phyloP scores from a whole-genome alignment of 2,329 filamentous ascomycete genomes.

The Pseudogymnoascus sp. region DNA sequence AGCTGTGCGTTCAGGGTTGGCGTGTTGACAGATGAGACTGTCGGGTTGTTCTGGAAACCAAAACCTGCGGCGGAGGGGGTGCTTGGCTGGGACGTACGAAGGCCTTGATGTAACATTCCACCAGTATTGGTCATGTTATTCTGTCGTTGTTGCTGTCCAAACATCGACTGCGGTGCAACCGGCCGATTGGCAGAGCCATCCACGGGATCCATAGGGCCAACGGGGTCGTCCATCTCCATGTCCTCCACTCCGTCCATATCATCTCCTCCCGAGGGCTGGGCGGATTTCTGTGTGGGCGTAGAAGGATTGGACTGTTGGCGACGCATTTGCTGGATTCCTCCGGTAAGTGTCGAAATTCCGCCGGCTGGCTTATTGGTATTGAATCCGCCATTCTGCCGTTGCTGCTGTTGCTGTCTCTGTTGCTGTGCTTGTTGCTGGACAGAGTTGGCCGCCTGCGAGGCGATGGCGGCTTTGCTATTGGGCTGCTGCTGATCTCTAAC shows the following conservation, averaged over 20 bases:
- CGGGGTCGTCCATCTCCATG: constrained; percentile 92
- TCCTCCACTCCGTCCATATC: constrained; percentile 83
- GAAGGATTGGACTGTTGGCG: constrained; percentile 26
- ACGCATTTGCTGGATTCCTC: constrained; percentile 28
- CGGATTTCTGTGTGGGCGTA: constrained; percentile 24
- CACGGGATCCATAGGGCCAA: constrained; percentile 56
- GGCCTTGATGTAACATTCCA: constrained; percentile 64
- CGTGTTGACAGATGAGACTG: constrained; percentile 94
- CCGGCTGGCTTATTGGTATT: constrained; percentile 19
- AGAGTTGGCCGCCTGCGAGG: constrained; percentile 26
- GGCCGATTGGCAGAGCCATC: constrained; percentile 44
- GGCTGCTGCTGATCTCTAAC: constrained; percentile 33
- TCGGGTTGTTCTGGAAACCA: constrained; percentile 83
- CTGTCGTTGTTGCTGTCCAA: constrained; percentile 56
- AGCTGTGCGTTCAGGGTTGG: constrained; percentile 75
- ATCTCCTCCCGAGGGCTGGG: constrained; percentile 29
- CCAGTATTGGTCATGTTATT: constrained; percentile 69
- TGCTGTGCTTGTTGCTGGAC: constrained; percentile 42
- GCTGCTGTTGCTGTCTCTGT: constrained; percentile 26
- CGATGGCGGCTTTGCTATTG: constrained; percentile 38
- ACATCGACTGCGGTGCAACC: constrained; percentile 56
- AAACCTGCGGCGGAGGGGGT: constrained; percentile 73
- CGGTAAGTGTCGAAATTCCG: constrained; percentile 17
- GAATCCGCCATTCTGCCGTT: constrained; percentile 19
- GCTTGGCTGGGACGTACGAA: constrained; percentile 76